These are phyloP conservation scores for Debaryomycetaceae sp. DNA, from an alignment of 1,139 yeast species.

Conservation along the genomic window DNA sequence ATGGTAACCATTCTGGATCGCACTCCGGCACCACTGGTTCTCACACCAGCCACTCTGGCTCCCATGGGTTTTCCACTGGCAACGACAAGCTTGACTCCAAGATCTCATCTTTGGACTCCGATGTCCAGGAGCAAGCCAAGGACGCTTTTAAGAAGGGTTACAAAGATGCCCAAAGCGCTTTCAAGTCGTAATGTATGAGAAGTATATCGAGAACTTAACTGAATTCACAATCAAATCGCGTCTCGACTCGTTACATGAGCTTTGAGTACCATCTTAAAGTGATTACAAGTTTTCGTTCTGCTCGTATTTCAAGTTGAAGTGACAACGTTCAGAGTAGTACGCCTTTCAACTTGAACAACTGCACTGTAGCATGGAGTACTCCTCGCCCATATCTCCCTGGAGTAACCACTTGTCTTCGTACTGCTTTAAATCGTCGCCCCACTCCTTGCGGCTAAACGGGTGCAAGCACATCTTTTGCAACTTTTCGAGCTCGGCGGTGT, in stretches of 20 bases:
- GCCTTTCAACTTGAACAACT: constrained; percentile 55
- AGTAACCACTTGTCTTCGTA: constrained; percentile 52
- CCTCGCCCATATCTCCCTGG: constrained; percentile 42
- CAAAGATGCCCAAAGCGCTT: constrained; percentile 29
- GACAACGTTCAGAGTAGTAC: no score
- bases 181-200: constrained; percentile 14
- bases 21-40: constrained; percentile 5
- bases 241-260: neutral
- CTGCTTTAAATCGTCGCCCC: constrained; percentile 64
- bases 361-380: constrained; percentile 56
- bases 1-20: constrained; percentile 8
- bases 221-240: neutral
- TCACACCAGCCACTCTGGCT: constrained; percentile 9
- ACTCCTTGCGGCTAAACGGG: constrained; percentile 54
- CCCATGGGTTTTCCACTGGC: constrained; percentile 26
- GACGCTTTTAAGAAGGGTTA: constrained; percentile 36
- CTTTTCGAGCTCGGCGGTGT: constrained; percentile 43
- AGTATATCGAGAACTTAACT: no score
- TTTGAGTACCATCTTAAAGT: constrained; percentile 1
- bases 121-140: constrained; percentile 33
- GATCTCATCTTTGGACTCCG: constrained; percentile 29
- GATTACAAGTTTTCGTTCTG: no score
- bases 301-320: no score
- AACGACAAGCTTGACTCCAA: constrained; percentile 30
- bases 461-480: constrained; percentile 57